These are phyloP conservation scores for Pleurotus pulmonarius DNA, from an alignment of 768 basidiomycete species.

Conservation along the genomic window DNA sequence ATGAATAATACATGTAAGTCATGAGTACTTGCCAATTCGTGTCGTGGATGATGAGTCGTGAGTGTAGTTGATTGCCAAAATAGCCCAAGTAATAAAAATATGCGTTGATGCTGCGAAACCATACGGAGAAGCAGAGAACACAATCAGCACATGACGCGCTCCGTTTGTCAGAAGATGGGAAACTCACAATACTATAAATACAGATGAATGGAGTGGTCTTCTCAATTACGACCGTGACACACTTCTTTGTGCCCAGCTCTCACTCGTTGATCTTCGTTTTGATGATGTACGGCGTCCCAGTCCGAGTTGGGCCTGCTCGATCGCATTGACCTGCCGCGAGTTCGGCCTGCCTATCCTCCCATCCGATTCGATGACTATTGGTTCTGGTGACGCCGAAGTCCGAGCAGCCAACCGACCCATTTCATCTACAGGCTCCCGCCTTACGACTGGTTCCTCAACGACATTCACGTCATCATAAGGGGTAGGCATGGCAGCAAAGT, in stretches of 20 bases:
- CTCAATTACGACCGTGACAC: background rate
- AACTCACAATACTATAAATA: background rate
- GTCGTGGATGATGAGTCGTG: background rate
- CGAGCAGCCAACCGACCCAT: background rate
- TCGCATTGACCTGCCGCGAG: background rate
- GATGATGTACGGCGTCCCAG: background rate
- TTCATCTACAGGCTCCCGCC: background rate
- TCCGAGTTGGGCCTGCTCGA: background rate
- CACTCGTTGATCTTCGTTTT: conserved; percentile 1
- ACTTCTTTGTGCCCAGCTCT: background rate
- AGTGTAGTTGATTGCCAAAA: background rate
- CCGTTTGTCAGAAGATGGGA: background rate
- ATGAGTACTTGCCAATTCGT: background rate
- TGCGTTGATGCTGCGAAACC: background rate
- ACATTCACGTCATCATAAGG: background rate
- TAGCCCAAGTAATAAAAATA: background rate
- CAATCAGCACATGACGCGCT: too few species aligned
- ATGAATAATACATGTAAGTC: background rate
- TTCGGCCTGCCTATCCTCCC: background rate
- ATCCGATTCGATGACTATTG: background rate
- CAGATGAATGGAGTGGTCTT: background rate
- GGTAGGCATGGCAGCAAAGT: conserved; percentile 5
- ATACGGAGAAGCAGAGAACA: too few species aligned
- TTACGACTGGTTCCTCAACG: background rate
- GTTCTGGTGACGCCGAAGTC: background rate